Percentiles rank a stretch among this genome's conserved stretches.
phyloP scores from a whole-genome alignment of 169 alveolate genomes.

The Babesia bigemina region DNA sequence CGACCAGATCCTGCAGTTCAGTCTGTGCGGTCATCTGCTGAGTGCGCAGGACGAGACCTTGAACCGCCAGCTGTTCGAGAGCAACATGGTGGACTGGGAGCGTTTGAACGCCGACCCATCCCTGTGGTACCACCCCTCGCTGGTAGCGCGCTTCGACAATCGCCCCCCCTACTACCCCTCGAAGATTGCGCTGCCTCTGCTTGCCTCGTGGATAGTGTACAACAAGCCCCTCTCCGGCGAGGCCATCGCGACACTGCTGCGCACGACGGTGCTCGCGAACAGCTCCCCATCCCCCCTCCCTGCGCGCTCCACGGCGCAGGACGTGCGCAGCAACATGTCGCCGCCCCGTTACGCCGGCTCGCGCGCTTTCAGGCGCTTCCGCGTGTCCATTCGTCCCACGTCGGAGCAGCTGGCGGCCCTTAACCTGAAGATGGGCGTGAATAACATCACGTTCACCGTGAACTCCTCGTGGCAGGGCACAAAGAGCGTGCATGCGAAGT shows the following conservation, averaged over 20 bases:
- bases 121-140: slow-evolving; percentile 88
- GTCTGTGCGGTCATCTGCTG: slow-evolving; percentile 83
- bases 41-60: slow-evolving; percentile 66
- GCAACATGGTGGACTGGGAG: slow-evolving; percentile 78
- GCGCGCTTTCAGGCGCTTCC: slow-evolving; percentile 12
- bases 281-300: slow-evolving; percentile 8
- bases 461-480: slow-evolving; percentile 89
- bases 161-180: slow-evolving; percentile 89
- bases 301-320: neutral
- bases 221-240: slow-evolving; percentile 85
- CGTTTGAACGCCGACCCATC: slow-evolving; percentile 84
- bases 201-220: slow-evolving; percentile 87
- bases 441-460: slow-evolving; percentile 86
- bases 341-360: neutral
- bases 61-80: slow-evolving; percentile 68
- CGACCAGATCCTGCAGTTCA: slow-evolving; percentile 48
- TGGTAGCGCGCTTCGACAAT: slow-evolving; percentile 86
- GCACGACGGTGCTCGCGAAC: slow-evolving; percentile 36
- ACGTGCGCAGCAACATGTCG: neutral
- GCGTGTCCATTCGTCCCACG: slow-evolving; percentile 87
- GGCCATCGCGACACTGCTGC: slow-evolving; percentile 78
- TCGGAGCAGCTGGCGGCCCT: slow-evolving; percentile 86
- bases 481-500: slow-evolving; percentile 87
- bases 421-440: slow-evolving; percentile 87
- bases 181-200: slow-evolving; percentile 86